These are phyloP conservation scores for Phlyctochytrium planicorne DNA, from an alignment of 192 early-diverging fungal species.

Conservation along the genomic window DNA sequence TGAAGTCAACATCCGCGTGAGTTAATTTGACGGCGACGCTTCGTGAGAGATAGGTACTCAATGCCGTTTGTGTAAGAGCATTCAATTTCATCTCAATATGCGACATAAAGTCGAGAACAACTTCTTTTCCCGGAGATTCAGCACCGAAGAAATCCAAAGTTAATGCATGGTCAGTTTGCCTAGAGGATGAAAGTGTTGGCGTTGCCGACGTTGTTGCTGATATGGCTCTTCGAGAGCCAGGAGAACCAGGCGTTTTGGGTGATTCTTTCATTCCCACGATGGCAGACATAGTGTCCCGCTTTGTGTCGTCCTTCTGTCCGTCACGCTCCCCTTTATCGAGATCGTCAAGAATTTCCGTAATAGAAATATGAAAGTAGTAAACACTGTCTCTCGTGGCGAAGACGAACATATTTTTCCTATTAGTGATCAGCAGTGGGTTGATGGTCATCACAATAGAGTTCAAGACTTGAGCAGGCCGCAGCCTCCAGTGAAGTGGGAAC, in stretches of 20 bases:
- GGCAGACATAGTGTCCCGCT: not conserved
- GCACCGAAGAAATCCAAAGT: conserved; percentile 74
- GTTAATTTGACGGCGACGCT: conserved; percentile 66
- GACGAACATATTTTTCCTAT: conserved; percentile 74
- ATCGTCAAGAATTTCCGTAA: conserved; percentile 21
- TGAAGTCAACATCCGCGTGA: conserved; percentile 74
- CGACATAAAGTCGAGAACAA: conserved; percentile 59
- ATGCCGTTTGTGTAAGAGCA: conserved; percentile 56
- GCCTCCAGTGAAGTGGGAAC: conserved; percentile 75
- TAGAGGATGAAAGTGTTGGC: not conserved
- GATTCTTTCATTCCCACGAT: not conserved
- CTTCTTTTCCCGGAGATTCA: conserved; percentile 54
- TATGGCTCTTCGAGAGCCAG: not conserved
- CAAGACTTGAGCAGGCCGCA: conserved; percentile 64
- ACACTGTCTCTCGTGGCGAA: conserved; percentile 53
- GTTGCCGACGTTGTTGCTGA: not conserved
- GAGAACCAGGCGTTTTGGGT: conserved; percentile 4
- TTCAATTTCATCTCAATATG: conserved; percentile 66
- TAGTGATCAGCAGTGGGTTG: conserved; percentile 61
- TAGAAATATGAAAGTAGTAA: conserved; percentile 47
- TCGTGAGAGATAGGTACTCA: conserved; percentile 65
- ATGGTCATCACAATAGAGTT: conserved; percentile 58
- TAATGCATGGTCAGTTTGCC: conserved; percentile 38
- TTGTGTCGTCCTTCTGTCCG: conserved; percentile 12
- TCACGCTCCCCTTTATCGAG: conserved; percentile 42